A percentile compares a stretch with the other conserved stretches of the same genome.
Conservation (phyloP, 139 green algal genomes). For the Cymbomonas tetramitiformis region DNA sequence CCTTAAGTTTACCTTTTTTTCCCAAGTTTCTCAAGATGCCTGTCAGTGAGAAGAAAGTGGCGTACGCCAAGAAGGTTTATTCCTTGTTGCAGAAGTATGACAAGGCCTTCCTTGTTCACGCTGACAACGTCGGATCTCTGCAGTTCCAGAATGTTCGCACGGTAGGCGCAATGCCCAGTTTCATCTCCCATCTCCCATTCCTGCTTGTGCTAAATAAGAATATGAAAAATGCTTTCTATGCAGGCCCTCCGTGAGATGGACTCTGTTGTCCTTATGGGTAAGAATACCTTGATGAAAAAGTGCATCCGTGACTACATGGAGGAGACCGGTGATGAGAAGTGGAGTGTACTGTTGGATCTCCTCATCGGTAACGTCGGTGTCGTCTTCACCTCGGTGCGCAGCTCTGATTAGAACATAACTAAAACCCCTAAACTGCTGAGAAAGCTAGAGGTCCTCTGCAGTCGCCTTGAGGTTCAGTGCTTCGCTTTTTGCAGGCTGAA, state of each 20-base stretch:
- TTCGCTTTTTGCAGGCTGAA: no score
- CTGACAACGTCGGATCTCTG: slow-evolving; percentile 97
- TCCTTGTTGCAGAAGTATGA: slow-evolving; percentile 31
- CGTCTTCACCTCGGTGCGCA: slow-evolving; percentile 96
- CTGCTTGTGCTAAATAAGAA: background rate
- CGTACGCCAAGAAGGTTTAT: slow-evolving; percentile 29
- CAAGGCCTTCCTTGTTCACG: slow-evolving; percentile 71
- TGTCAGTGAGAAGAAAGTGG: slow-evolving; percentile 42
- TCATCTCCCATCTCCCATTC: no score
- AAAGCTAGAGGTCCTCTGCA: slow-evolving; percentile 1
- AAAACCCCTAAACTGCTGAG: no score
- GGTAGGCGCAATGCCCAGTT: slow-evolving; percentile 28
- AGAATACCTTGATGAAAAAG: slow-evolving; percentile 98
- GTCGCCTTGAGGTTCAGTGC: background rate
- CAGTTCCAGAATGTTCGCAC: slow-evolving; percentile 94
- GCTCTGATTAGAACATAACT: no score
- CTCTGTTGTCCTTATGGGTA: slow-evolving; percentile 90
- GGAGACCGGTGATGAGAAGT: slow-evolving; percentile 70
- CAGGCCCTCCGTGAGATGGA: slow-evolving; percentile 65
- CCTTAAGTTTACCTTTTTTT: no score
- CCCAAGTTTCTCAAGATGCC: no score
- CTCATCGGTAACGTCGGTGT: slow-evolving; percentile 95
- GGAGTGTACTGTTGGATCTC: slow-evolving; percentile 59
- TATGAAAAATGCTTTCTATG: no score
- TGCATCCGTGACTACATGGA: slow-evolving; percentile 86